Base-by-base conservation (phyloP, 805 yeast species). In the Spathaspora arborariae region DNA sequence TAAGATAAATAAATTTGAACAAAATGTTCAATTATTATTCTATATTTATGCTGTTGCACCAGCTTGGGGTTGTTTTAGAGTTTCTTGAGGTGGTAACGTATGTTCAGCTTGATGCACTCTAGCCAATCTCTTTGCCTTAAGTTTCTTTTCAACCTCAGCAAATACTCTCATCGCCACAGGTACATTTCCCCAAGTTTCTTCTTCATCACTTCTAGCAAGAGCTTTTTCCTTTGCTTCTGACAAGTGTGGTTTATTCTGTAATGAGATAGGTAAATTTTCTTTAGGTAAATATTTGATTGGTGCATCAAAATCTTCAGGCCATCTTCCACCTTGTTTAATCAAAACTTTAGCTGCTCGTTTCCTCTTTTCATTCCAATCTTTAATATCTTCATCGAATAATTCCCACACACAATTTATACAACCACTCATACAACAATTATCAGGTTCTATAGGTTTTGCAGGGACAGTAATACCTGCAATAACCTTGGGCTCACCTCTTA, bases 381-480 rank as follows among this genome's bases (percentile, higher is more conserved):
- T 83, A 42, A 91, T 58, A 61, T 94, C 98, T 45, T 92, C 97
- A 53, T 85, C 84, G 62, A 81, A 92, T 45, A 88, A 68, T 56
- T 91, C 97, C 98, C 98, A 94, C 1, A 92, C 98, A 64, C 99
- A 92, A 65, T 92, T 90, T 24, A 88, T 82, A 64, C 99, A 92
- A 1, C 99, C 99, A 48, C 94, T 84, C 96, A 90, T 90, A 65
- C 99, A 92, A 64, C 99, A 92, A 63, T 92, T 90, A 56, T 91
- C 96, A 1, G 98, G 98, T 55, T 88, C 96, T 4, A 68, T 71
- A 0, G 99, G 98, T 59, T 76, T 78, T n/a, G 78, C 80, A 2
- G 97, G 96, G 0, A 92, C 96, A 6, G 60, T 63, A 0, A 94
- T 72, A 0, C 97, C 97, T 1, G 66, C 74, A 5, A 72, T 65